Evolutionary conservation across 2,329 filamentous ascomycete genomes (phyloP), one percentile per base, ranked within the genome.

Genomic region (Nemania diffusa): DNA sequence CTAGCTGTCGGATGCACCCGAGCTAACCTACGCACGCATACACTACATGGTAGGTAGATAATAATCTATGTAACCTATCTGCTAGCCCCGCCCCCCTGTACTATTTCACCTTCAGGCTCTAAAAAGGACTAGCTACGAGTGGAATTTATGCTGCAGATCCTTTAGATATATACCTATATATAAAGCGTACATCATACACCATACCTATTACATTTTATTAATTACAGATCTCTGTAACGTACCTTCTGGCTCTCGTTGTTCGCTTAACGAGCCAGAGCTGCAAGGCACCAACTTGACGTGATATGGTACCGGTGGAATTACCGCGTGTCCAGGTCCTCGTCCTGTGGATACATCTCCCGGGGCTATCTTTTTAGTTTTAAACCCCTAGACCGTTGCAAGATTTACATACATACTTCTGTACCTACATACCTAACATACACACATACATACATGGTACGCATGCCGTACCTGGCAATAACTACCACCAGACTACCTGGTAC

Each of bases 241-340:
- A 40, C n/a, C 26, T n/a, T n/a, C n/a, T n/a, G 46, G 34, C 46
- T 53, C 17, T 9, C 40, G 11, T 37, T 51, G 42, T 53, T 60
- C 51, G 37, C 42, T 32, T 64, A 22, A 34, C 24, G 48, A 60
- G 9, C 26, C 5, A 37, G 27, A 48, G 50, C 61, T 64, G 60
- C 60, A 64, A 64, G 64, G 64, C 48, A 67, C 53, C 37, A 57
- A 27, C 32, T 51, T 44, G n/a, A 20, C 17, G 22, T 9, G 34
- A 40, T 40, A 40, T 50, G 51, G 42, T 34, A 34, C 48, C 44
- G 27, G 32, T 20, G 22, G 44, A 37, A 40, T 48, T 53, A 42
- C 42, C 22, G 40, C 50, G 42, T 42, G 50, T 22, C 44, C 32
- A 32, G 32, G 26, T 32, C 27, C 8, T n/a, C n/a, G n/a, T 37